phyloP scores from a whole-genome alignment of 140 eudicot genomes.

The Bidens hawaiensis region DNA sequence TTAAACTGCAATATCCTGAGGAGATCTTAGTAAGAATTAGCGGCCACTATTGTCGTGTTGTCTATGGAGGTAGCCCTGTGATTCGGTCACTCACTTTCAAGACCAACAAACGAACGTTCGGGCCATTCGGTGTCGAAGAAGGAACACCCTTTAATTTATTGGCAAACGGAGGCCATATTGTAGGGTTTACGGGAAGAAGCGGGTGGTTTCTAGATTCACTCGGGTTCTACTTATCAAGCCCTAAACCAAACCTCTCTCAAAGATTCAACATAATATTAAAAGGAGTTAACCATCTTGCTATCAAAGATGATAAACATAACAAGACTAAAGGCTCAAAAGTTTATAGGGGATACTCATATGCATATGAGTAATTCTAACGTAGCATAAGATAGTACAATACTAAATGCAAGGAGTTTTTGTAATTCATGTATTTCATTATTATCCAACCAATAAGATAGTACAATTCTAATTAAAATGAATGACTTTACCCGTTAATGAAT shows the following conservation, averaged over 20 bases:
- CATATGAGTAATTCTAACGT: neutral
- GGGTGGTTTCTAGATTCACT: slow-evolving; percentile 71
- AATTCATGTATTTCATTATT: no score
- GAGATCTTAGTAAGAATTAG: slow-evolving; percentile 49
- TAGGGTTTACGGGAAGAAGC: slow-evolving; percentile 43
- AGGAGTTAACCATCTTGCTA: slow-evolving; percentile 19
- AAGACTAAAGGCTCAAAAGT: slow-evolving; percentile 3
- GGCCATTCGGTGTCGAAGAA: slow-evolving; percentile 74
- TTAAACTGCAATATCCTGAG: slow-evolving; percentile 64
- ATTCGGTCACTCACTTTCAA: slow-evolving; percentile 55
- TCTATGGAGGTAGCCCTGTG: slow-evolving; percentile 53
- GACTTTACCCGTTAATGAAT: no score
- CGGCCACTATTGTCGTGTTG: slow-evolving; percentile 61
- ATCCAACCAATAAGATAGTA: no score
- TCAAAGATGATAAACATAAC: slow-evolving; percentile 7
- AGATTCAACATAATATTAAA: slow-evolving; percentile 29
- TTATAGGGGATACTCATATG: slow-evolving; percentile 10
- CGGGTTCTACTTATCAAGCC: slow-evolving; percentile 36
- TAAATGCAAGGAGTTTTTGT: no score
- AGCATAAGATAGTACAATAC: no score
- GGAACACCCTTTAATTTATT: slow-evolving; percentile 59
- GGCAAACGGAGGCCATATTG: slow-evolving; percentile 35
- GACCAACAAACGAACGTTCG: slow-evolving; percentile 53
- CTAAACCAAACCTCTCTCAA: slow-evolving; percentile 22
- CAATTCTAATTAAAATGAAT: no score